Evolutionary conservation across 345 rosid species (phyloP).

Genomic region (Euphorbia peplus): DNA sequence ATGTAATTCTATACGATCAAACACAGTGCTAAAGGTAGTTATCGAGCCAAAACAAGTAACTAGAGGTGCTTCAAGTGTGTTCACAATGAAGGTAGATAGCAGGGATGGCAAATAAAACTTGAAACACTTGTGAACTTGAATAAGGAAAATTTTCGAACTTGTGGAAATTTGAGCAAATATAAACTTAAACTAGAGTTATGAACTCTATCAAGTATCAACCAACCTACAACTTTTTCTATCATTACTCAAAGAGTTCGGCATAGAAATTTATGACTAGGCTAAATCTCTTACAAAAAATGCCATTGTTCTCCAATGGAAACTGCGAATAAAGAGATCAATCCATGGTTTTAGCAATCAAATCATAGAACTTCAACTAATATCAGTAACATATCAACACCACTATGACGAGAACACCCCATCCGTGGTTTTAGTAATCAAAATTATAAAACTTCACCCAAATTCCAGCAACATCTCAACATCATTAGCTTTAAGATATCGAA

Average conservation of each 20-base stretch:
- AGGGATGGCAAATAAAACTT: neutral
- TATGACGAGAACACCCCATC: no score
- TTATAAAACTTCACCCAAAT: neutral
- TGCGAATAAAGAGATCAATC: neutral
- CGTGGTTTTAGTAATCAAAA: neutral
- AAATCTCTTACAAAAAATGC: no score
- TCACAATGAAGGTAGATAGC: neutral
- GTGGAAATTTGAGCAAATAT: neutral
- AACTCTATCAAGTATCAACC: constrained; percentile 9
- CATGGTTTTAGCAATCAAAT: neutral
- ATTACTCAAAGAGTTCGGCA: no score
- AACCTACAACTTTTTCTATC: neutral
- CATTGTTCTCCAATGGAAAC: neutral
- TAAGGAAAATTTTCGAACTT: neutral
- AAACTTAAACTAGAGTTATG: neutral
- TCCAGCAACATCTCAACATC: neutral
- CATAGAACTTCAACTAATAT: neutral
- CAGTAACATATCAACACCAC: neutral
- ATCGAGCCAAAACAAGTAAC: neutral
- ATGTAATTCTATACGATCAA: neutral
- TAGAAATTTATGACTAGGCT: neutral
- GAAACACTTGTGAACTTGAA: neutral
- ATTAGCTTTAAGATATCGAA: neutral
- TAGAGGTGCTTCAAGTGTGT: neutral
- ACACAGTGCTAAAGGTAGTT: neutral